These are phyloP conservation scores for Erythrobasidium yunnanense DNA, from an alignment of 768 basidiomycete genomes.

Conservation along the genomic window DNA sequence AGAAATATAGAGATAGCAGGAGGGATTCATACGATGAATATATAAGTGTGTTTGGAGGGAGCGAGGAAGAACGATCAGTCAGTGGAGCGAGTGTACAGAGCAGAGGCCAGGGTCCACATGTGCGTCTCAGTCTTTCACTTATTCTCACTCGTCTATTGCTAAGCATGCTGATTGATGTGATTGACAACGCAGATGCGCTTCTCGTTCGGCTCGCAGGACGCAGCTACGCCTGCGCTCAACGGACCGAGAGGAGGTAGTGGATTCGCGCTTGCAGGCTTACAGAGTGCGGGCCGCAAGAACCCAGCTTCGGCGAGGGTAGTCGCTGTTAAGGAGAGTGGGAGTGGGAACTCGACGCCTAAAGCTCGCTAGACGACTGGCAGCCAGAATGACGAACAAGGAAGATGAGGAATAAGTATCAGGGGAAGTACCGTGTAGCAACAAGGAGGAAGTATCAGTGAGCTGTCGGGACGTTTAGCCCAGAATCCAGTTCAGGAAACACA, in stretches of 20 bases:
- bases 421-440: too few species aligned
- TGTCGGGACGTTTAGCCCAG: too few species aligned
- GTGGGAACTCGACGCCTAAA: too few species aligned
- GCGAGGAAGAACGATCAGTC: background rate
- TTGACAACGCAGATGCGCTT: conserved; percentile 15
- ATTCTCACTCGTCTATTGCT: background rate
- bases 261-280: conserved; percentile 19
- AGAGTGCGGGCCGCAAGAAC: background rate
- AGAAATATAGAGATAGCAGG: background rate
- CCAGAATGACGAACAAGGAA: too few species aligned
- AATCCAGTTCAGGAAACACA: too few species aligned
- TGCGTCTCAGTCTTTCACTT: background rate
- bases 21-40: conserved; percentile 17
- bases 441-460: too few species aligned
- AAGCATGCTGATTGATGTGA: background rate
- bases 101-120: conserved; percentile 13
- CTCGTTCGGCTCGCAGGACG: conserved; percentile 3
- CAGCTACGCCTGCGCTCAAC: background rate
- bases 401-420: too few species aligned
- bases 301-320: background rate
- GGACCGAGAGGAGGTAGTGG: background rate
- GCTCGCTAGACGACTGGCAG: too few species aligned
- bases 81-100: conserved; percentile 2
- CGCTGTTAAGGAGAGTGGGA: too few species aligned
- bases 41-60: conserved; percentile 7